Percentiles rank a stretch among this genome's conserved stretches.
Evolutionary conservation across 2,329 filamentous ascomycete species (phyloP).

Genomic region (Fusarium nurragi): DNA sequence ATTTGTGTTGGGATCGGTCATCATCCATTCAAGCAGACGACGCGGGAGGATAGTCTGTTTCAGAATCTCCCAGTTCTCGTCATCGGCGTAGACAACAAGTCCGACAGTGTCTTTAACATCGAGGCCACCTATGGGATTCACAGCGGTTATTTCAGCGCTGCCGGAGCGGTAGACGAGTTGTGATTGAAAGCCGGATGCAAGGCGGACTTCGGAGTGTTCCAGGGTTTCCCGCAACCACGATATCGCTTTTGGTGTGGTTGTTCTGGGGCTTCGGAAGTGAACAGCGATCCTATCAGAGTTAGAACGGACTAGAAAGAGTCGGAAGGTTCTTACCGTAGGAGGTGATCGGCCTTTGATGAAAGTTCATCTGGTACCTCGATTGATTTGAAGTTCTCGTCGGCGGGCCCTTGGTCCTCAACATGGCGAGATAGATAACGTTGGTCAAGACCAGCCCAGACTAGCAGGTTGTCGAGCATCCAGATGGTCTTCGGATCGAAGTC

Average conservation of each 20-base stretch:
- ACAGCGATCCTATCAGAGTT: constrained; percentile 21
- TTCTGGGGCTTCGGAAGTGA: constrained; percentile 37
- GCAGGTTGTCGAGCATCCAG: constrained; percentile 32
- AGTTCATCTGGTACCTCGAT: constrained; percentile 31
- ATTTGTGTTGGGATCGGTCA: constrained; percentile 32
- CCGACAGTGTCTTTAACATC: constrained; percentile 31
- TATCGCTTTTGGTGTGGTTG: constrained; percentile 9
- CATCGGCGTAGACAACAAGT: constrained; percentile 32
- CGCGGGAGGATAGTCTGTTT: constrained; percentile 32
- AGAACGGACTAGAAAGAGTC: neutral
- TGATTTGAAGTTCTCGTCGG: constrained; percentile 25
- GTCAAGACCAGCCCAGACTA: constrained; percentile 38
- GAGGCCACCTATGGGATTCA: constrained; percentile 31
- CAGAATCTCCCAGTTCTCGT: constrained; percentile 35
- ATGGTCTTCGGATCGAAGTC: constrained; percentile 34
- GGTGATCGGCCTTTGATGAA: constrained; percentile 28
- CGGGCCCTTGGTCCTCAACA: constrained; percentile 19
- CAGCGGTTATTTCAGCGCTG: constrained; percentile 18
- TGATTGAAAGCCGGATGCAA: constrained; percentile 4
- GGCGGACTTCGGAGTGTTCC: constrained; percentile 28
- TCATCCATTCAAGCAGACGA: constrained; percentile 39
- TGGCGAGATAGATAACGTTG: constrained; percentile 32
- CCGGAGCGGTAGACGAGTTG: constrained; percentile 24
- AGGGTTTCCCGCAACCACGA: constrained; percentile 28
- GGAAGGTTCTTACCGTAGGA: constrained; percentile 21